Conservation (phyloP, 2,329 filamentous ascomycete genomes). For the Thermothelomyces thermophilus region DNA sequence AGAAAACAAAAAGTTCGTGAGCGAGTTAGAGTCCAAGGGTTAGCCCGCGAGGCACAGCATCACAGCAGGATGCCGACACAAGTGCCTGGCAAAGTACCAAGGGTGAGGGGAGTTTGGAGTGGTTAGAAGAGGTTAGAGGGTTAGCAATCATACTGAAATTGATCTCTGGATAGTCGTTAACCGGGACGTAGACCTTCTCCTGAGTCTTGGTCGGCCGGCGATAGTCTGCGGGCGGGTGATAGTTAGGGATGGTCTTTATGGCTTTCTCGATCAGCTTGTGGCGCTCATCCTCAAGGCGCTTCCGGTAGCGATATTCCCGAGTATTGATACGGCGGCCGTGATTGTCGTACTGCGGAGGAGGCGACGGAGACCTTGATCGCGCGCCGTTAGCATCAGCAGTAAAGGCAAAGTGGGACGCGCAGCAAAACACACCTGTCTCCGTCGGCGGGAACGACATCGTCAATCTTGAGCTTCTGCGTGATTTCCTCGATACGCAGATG, state of each 20-base stretch:
- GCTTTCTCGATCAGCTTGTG: slow-evolving; percentile 98
- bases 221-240: slow-evolving; percentile 97
- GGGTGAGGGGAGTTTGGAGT: slow-evolving; percentile 33
- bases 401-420: neutral
- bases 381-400: slow-evolving; percentile 18
- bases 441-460: slow-evolving; percentile 96
- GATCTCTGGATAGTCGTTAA: slow-evolving; percentile 99
- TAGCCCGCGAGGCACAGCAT: slow-evolving; percentile 28
- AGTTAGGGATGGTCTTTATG: slow-evolving; percentile 99
- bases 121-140: slow-evolving; percentile 78
- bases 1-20: no score
- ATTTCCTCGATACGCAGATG: slow-evolving; percentile 98
- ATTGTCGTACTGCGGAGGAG: slow-evolving; percentile 96
- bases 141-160: slow-evolving; percentile 99
- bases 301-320: slow-evolving; percentile 95
- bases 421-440: slow-evolving; percentile 70
- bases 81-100: slow-evolving; percentile 41
- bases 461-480: slow-evolving; percentile 97
- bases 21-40: slow-evolving; percentile 32
- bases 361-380: slow-evolving; percentile 76
- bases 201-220: slow-evolving; percentile 98
- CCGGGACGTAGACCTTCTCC: slow-evolving; percentile 99
- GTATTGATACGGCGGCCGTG: slow-evolving; percentile 99
- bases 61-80: slow-evolving; percentile 28
- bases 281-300: slow-evolving; percentile 95